A percentile compares a stretch with the other conserved stretches of the same genome.
Evolutionary conservation across 1,284 basidiomycete genomes (phyloP).

Genomic region (Sutorius eximius): DNA sequence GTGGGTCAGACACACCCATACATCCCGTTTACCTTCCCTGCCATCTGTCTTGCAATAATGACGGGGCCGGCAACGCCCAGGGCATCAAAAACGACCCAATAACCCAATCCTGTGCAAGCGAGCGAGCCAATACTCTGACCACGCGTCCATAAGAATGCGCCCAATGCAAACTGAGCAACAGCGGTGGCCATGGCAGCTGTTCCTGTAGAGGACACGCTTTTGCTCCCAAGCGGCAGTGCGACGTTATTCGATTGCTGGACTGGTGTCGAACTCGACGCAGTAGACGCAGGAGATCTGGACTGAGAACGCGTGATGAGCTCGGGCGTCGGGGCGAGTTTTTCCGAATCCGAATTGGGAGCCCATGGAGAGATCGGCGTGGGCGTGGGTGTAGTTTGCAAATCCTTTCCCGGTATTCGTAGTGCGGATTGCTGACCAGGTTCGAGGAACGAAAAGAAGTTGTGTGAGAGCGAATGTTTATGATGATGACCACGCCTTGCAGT

Average conservation of each 20-base stretch:
- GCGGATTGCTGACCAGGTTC: slow-evolving; percentile 49
- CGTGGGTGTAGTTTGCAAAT: slow-evolving; percentile 25
- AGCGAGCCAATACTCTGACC: slow-evolving; percentile 90
- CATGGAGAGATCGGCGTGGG: slow-evolving; percentile 25
- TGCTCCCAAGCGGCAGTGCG: not conserved
- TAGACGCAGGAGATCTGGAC: slow-evolving; percentile 24
- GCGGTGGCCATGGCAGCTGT: slow-evolving; percentile 32
- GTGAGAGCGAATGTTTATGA: slow-evolving; percentile 91
- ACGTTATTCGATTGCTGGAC: not conserved
- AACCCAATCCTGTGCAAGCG: slow-evolving; percentile 87
- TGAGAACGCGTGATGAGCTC: slow-evolving; percentile 23
- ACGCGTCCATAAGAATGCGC: slow-evolving; percentile 82
- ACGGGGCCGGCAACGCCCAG: slow-evolving; percentile 66
- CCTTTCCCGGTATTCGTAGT: slow-evolving; percentile 3
- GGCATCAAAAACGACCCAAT: slow-evolving; percentile 95
- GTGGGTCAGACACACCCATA: slow-evolving; percentile 24
- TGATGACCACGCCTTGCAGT: slow-evolving; percentile 71
- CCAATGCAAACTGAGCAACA: slow-evolving; percentile 55
- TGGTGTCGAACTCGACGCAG: slow-evolving; percentile 9
- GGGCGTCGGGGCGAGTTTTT: not conserved
- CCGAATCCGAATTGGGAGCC: slow-evolving; percentile 18
- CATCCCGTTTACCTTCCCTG: slow-evolving; percentile 26
- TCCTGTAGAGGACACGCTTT: slow-evolving; percentile 20
- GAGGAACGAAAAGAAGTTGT: slow-evolving; percentile 90
- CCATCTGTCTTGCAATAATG: slow-evolving; percentile 28